Base-by-base conservation (phyloP, 768 basidiomycete species). In the Lactifluus rugatus region DNA sequence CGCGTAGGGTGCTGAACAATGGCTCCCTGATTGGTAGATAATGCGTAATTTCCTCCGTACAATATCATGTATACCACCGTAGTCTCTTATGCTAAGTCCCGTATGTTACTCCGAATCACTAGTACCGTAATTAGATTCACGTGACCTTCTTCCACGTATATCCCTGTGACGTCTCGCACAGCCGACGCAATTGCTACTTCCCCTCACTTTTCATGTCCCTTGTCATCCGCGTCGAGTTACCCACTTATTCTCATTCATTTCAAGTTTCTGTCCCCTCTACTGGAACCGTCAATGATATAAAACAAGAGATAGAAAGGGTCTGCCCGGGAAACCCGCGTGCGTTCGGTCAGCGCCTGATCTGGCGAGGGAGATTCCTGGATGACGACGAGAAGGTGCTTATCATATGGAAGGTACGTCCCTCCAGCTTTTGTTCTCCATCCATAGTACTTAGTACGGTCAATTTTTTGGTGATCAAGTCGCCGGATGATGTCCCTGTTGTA, bases 261-360 rank as follows among this genome's bases (percentile, higher is more conserved):
- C 67, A 70, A 60, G 65, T 90, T 41, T 71, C 76, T 44, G 77
- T 85, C 25, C 68, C 76, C 23, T 66, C 68, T 32, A 68, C 71
- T 14, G 75, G 75, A 52, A 81, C 81, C 16, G 73, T 91, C 39
- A 72, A 73, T 34, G 78, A 87, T 65, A 74, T 89, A 58, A 91
- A 91, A 72, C 74, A 77, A 56, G 78, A 81, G 69, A 89, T 91
- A 63, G 75, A 71, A 56, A 70, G 68, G 17, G 68, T 71, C 23
- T 90, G 89, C 66, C 70, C 76, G 17, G 89, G 89, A 25, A 76
- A 73, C 60, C 89, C 89, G 44, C 76, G 72, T 42, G 75, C 80
- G 17, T 81, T 82, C n/a, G 85, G 87, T 19, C 89, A 90, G 70
- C 76, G 85, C 57, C 75, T 91, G 57, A 83, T 91, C 56, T 88